phyloP scores from a whole-genome alignment of 2,329 filamentous ascomycete genomes.

The Colletotrichum plurivorum region DNA sequence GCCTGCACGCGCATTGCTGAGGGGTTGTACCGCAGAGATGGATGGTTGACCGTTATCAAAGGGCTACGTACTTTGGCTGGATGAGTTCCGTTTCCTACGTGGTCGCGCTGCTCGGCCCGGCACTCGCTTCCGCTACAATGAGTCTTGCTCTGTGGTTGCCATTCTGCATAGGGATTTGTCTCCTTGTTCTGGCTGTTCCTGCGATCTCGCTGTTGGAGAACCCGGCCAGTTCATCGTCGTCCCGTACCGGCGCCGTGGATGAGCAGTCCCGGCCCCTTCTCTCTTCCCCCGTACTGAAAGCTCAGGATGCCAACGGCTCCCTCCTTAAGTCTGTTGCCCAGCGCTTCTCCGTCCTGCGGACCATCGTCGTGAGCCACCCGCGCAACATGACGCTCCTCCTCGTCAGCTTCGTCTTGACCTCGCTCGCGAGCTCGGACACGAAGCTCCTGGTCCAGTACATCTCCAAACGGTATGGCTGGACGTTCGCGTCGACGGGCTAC shows the following conservation, averaged over 20 bases:
- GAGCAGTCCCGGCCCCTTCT: slow-evolving; percentile 55
- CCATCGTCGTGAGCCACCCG: slow-evolving; percentile 53
- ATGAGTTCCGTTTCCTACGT: slow-evolving; percentile 64
- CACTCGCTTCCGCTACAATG: slow-evolving; percentile 62
- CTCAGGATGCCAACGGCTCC: slow-evolving; percentile 44
- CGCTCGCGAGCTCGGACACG: slow-evolving; percentile 65
- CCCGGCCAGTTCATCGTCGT: neutral
- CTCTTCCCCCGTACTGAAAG: slow-evolving; percentile 56
- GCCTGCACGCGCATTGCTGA: neutral
- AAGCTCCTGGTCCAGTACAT: slow-evolving; percentile 66
- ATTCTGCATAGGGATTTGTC: slow-evolving; percentile 54
- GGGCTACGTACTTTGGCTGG: slow-evolving; percentile 65
- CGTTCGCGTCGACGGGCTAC: slow-evolving; percentile 62
- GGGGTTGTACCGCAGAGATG: too few species aligned
- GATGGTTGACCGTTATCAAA: slow-evolving; percentile 35
- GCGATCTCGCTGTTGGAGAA: slow-evolving; percentile 42
- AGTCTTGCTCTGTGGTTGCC: slow-evolving; percentile 58
- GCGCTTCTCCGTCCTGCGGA: slow-evolving; percentile 47
- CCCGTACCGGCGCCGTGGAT: slow-evolving; percentile 38
- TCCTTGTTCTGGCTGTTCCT: slow-evolving; percentile 52
- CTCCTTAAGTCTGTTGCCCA: slow-evolving; percentile 36
- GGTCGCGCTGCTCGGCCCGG: slow-evolving; percentile 61
- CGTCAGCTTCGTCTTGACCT: slow-evolving; percentile 61
- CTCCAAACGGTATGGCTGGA: slow-evolving; percentile 63
- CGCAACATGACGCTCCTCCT: slow-evolving; percentile 60